Base-by-base conservation (phyloP, 2,329 filamentous ascomycete species). In the Karstenula rhodostoma region DNA sequence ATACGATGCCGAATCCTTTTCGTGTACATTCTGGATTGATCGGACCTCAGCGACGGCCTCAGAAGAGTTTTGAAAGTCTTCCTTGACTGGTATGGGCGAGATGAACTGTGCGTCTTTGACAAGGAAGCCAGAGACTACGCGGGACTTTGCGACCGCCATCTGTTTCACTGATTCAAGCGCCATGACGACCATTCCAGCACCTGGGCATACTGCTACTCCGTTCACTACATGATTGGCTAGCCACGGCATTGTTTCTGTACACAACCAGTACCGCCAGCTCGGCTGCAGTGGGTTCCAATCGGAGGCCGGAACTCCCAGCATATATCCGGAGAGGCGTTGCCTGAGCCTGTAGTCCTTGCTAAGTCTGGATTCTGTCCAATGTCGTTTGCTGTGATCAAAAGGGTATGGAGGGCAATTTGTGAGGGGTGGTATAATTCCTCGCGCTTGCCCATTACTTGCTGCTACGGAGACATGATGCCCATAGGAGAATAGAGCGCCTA, bases 211-310 rank as follows among this genome's bases (percentile, higher is more conserved):
- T 6, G 67, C 57, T 0, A 53, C 58, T 15, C 60, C 60, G 8
- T 32, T 47, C 10, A 73, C 59, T 10, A 48, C 56, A 46, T 77
- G 74, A 43, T 73, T 61, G 2, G 49, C 50, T 19, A 73, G 22
- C 72, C 66, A 76, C 4, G 67, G 48, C 10, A 51, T 12, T n/a
- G 37, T 32, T 6, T 51, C 48, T 23, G 37, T 32, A 4, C 73
- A 72, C n/a, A 83, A 70, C 40, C 81, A 69, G 42, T 81, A 81
- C 15, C 82, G 74, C 83, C 83, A 85, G 29, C 52, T 43, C 0
- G 73, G 66, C n/a, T 72, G 66, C 5, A 67, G 48, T 2, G 62
- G 65, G 3, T 74, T 62, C 74, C 72, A 32, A 73, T 72, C 58
- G 4, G 17, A 42, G 3, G 52, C 37, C 3, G 35, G 53, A 2